These are phyloP conservation scores for Starmera dryadoides DNA, from an alignment of 805 yeast species.

Conservation along the genomic window DNA sequence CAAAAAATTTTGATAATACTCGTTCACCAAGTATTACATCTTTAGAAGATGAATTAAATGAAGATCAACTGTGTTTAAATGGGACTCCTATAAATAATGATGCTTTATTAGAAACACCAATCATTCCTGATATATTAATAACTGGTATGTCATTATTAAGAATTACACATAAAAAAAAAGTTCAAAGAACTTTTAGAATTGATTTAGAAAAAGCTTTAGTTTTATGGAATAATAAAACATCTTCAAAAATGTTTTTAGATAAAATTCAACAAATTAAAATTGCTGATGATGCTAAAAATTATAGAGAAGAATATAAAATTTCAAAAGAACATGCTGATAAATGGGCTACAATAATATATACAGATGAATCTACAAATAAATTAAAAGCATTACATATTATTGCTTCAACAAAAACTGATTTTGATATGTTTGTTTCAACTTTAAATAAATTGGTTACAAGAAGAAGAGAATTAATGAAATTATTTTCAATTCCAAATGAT, in stretches of 20 bases:
- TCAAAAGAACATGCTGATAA: conserved; percentile 53
- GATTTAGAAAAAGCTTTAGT: conserved; percentile 49
- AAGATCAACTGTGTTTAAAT: not conserved
- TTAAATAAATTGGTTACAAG: conserved; percentile 47
- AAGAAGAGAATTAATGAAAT: conserved; percentile 54
- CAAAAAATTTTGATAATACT: conserved; percentile 12
- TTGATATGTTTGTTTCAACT: conserved; percentile 47
- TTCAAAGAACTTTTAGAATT: conserved; percentile 48
- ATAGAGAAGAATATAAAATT: conserved; percentile 77
- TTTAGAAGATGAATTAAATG: not conserved
- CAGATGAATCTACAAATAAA: conserved; percentile 48
- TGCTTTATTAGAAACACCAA: conserved; percentile 17
- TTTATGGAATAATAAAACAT: conserved; percentile 47
- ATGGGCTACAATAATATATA: conserved; percentile 82
- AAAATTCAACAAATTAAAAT: conserved; percentile 54
- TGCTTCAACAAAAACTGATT: conserved; percentile 46
- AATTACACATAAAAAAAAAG: conserved; percentile 63
- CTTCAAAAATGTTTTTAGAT: conserved; percentile 45
- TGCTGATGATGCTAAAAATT: conserved; percentile 71
- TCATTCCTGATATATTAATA: conserved; percentile 40
- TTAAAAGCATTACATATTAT: conserved; percentile 76
- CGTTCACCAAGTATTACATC: conserved; percentile 2
- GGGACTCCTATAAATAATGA: conserved; percentile 2
- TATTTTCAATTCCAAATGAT: conserved; percentile 56
- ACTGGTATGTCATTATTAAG: conserved; percentile 59